Evolutionary conservation across 805 yeast species (phyloP).

Genomic region (Cyberlindnera mycetangii): DNA sequence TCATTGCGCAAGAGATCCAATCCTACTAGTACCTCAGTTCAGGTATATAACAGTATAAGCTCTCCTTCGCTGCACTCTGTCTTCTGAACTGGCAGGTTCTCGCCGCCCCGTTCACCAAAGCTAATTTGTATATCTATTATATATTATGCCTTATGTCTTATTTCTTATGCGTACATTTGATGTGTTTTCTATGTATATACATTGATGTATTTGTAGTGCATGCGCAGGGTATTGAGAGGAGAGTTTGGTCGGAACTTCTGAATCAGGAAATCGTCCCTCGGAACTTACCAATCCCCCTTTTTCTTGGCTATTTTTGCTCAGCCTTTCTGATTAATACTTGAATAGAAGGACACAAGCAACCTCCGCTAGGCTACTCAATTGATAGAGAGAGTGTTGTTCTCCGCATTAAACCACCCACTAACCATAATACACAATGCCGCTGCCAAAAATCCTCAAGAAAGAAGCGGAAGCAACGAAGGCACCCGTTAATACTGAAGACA

Average conservation of each 20-base stretch:
- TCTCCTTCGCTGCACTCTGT: slow-evolving; percentile 16
- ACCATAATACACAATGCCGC: slow-evolving; percentile 12
- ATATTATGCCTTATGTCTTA: neutral
- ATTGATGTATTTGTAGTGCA: too few relatives aligned
- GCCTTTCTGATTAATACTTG: too few relatives aligned
- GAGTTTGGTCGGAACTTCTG: too few relatives aligned
- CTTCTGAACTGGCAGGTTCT: neutral
- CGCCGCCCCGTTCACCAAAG: too few relatives aligned
- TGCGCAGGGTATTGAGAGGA: too few relatives aligned
- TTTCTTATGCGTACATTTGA: neutral
- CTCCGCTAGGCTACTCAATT: too few relatives aligned
- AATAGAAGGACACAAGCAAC: too few relatives aligned
- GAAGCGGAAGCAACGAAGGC: neutral
- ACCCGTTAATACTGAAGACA: slow-evolving; percentile 54
- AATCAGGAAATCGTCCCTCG: too few relatives aligned
- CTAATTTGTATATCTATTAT: neutral
- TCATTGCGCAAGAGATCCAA: slow-evolving; percentile 1
- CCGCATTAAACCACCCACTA: too few relatives aligned
- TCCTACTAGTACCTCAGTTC: slow-evolving; percentile 2
- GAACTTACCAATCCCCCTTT: too few relatives aligned
- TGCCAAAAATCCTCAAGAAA: slow-evolving; percentile 13
- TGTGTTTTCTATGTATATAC: neutral
- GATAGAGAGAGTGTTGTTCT: too few relatives aligned
- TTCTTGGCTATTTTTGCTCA: too few relatives aligned
- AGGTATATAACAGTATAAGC: slow-evolving; percentile 19